Evolutionary conservation across 495 filamentous ascomycete genomes (phyloP), one percentile per base, ranked within the genome.

Genomic region (Astrothelium subdiscretum): DNA sequence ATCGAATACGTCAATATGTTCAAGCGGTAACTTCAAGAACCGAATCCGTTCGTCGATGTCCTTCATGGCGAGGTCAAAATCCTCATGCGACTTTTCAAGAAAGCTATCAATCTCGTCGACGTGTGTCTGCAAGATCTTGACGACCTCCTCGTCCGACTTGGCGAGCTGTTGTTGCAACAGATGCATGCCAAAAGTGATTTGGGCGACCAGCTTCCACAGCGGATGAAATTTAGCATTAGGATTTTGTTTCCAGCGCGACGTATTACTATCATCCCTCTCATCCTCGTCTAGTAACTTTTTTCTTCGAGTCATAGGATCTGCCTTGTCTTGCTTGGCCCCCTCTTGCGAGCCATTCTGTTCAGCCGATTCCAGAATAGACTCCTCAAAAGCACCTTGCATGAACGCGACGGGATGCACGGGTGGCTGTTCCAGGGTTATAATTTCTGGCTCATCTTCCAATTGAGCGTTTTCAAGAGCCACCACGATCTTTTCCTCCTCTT

Each of bases 51-150:
- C 84, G 68, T 86, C 83, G 74, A 98, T 90, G 32, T 92, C 89
- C 52, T 81, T 72, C 60, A 85, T 85, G 5, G 91, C 90, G n/a
- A 91, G 75, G 31, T 87, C 81, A 58, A 97, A 88, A 72, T 97
- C 92, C 62, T 94, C 90, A 12, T 87, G 81, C 0, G 90, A 91
- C 35, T 84, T 82, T 67, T 94, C 88, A 13, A 97, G 74, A 71
- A 96, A 97, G 62, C 86, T 84, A 72, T 98, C 94, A 38, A 97
- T 80, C 70, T 97, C 95, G 70, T 96, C 85, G 52, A 98, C 92
- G 73, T 98, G 94, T 22, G 79, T 83, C 70, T 96, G 90, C 52
- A 98, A 82, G 57, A 97, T 97, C 52, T 82, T 85, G 66, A 96
- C 84, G 18, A 97, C 92, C 64, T 91, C 85, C 20, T 83, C 79